These are phyloP conservation scores for Oidiodendron maius DNA, from an alignment of 495 filamentous ascomycete genomes.

Conservation along the genomic window DNA sequence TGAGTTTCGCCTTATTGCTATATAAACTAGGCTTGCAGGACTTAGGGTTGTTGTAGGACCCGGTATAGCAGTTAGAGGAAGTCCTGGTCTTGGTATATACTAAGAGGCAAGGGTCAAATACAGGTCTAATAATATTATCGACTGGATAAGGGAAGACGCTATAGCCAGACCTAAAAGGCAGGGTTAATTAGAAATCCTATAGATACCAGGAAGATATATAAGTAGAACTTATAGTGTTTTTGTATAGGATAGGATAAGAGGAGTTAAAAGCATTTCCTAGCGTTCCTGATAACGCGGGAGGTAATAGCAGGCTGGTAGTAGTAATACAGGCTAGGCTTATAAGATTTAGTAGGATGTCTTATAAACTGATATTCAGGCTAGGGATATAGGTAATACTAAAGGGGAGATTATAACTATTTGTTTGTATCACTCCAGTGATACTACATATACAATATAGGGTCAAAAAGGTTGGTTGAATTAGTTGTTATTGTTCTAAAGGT, in stretches of 20 bases:
- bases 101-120: conserved; percentile 66
- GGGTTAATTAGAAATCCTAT: conserved; percentile 61
- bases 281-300: conserved; percentile 26
- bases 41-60: conserved; percentile 47
- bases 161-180: conserved; percentile 55
- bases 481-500: no score
- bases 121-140: conserved; percentile 54
- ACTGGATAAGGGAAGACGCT: conserved; percentile 75
- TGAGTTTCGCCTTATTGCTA: conserved; percentile 54
- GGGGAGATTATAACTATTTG: conserved; percentile 78
- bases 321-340: conserved; percentile 70
- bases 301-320: conserved; percentile 43
- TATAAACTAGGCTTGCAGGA: conserved; percentile 58
- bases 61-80: conserved; percentile 64
- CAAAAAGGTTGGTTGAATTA: no score
- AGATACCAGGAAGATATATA: conserved; percentile 66
- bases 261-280: conserved; percentile 43
- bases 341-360: conserved; percentile 63
- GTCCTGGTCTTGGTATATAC: conserved; percentile 57
- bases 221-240: conserved; percentile 40
- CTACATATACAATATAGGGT: no score
- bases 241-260: conserved; percentile 58
- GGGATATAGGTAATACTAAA: conserved; percentile 59
- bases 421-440: no score
- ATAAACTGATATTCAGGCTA: conserved; percentile 41